These are phyloP conservation scores for Penicillium glabrum DNA, from an alignment of 2,329 filamentous ascomycete genomes.

Conservation along the genomic window DNA sequence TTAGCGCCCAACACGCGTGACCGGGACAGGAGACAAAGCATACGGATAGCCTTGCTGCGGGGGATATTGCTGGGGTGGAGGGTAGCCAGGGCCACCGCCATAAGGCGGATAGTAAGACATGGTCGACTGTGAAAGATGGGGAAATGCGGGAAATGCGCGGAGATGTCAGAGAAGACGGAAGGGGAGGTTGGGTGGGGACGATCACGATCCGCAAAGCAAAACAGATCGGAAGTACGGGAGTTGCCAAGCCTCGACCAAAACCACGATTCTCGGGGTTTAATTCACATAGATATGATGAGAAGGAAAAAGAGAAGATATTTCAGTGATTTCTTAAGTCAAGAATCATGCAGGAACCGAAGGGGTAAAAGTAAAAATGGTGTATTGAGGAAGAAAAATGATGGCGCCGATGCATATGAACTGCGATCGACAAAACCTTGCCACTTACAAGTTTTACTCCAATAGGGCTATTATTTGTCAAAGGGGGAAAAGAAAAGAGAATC, in stretches of 20 bases:
- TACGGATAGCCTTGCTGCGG: slow-evolving; percentile 42
- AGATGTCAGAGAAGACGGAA: slow-evolving; percentile 3
- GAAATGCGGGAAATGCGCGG: background rate
- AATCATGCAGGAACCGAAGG: slow-evolving; percentile 4
- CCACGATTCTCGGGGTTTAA: background rate
- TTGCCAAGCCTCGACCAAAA: slow-evolving; percentile 15
- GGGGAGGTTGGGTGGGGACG: slow-evolving; percentile 23
- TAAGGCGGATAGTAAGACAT: slow-evolving; percentile 68
- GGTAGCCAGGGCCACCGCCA: slow-evolving; percentile 55
- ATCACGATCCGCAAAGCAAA: slow-evolving; percentile 17
- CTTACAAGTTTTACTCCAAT: slow-evolving; percentile 6
- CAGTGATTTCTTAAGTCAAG: background rate
- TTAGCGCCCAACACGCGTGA: background rate
- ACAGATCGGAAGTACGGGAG: slow-evolving; percentile 20
- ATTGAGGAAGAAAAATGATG: background rate
- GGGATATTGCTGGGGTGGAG: slow-evolving; percentile 49
- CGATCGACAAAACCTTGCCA: slow-evolving; percentile 10
- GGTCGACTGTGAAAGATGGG: slow-evolving; percentile 9
- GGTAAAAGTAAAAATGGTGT: background rate
- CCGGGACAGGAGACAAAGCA: slow-evolving; percentile 21
- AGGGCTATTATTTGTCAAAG: slow-evolving; percentile 3
- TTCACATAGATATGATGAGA: background rate
- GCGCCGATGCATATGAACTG: slow-evolving; percentile 2
- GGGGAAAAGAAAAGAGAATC: background rate
- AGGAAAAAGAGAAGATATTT: background rate